Conservation (phyloP, 441 rosid species). For the Erodium trifolium region DNA sequence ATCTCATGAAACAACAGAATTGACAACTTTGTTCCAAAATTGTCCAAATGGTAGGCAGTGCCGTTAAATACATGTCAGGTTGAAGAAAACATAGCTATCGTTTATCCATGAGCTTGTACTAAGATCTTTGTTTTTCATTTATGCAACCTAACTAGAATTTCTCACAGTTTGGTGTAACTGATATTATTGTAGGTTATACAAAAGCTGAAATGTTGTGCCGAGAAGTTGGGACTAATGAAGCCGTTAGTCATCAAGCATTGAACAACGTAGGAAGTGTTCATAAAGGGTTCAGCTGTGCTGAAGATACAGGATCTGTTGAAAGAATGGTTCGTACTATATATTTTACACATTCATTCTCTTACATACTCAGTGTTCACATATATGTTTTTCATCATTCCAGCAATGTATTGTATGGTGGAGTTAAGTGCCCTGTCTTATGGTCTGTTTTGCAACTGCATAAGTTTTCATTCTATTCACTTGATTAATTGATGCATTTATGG, state of each 20-base stretch:
- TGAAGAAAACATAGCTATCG: background rate
- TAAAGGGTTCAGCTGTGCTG: background rate
- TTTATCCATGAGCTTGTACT: slow-evolving; percentile 1
- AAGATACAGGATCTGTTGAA: slow-evolving; percentile 7
- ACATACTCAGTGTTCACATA: background rate
- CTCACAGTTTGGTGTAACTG: background rate
- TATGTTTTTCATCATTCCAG: background rate
- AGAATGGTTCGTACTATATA: background rate
- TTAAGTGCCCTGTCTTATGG: background rate
- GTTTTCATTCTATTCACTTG: background rate
- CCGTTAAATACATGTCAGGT: slow-evolving; percentile 13
- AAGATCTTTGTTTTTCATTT: slow-evolving; percentile 2
- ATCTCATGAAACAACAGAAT: slow-evolving; percentile 31
- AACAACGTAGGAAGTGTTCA: background rate
- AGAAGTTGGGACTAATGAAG: slow-evolving; percentile 3
- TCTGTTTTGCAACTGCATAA: background rate
- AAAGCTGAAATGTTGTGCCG: background rate
- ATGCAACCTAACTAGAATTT: background rate
- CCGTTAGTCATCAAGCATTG: background rate
- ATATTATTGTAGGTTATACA: background rate
- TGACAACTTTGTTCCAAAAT: slow-evolving; percentile 23
- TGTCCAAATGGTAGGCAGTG: slow-evolving; percentile 34
- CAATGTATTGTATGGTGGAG: background rate
- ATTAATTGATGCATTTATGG: slow-evolving; percentile 18
- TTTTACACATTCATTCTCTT: background rate